Evolutionary conservation across 805 yeast genomes (phyloP), one percentile per base, ranked within the genome.

Genomic region (Candida caryicola): DNA sequence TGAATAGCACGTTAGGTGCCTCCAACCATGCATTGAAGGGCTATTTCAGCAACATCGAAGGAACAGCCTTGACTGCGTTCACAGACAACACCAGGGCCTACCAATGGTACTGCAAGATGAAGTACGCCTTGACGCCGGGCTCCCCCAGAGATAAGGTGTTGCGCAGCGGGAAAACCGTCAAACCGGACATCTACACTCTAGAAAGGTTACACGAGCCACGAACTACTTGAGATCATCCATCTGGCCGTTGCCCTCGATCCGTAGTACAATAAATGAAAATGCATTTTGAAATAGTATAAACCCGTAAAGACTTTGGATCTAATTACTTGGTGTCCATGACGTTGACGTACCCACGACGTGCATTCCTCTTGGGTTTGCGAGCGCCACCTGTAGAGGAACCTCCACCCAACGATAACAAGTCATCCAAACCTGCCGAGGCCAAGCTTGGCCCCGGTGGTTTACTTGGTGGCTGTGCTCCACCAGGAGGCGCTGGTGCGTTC

Each of bases 311-410:
- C n/a, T n/a, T n/a, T n/a, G n/a, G n/a, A n/a, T n/a, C n/a, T n/a
- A n/a, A n/a, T n/a, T 29, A 33, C 34, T 39, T 34, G 34, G 40
- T 38, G 23, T 43, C 43, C 82, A 82, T 76, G 5, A 82, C 82
- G 56, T 82, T 84, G 32, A 82, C 86, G 51, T 82, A 82, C 4
- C 78, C 65, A 50, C 70, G 60, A 34, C 66, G 60, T 4, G 56
- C 54, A 12, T 54, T 59, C 40, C 59, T 56, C 47, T 61, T 62
- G 16, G 52, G 47, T 39, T 53, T 56, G 13, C 64, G 44, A 4
- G 49, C 23, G 10, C 47, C 35, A 4, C 50, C 49, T 10, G 41
- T 44, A n/a, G 55, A 35, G 5, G 50, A 45, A 15, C 53, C 37
- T 3, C 59, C 57, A 9, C 65, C 59, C 40, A 67, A 33, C 10